phyloP scores from a whole-genome alignment of 129 eudicot species.

The Lactuca sativa region DNA sequence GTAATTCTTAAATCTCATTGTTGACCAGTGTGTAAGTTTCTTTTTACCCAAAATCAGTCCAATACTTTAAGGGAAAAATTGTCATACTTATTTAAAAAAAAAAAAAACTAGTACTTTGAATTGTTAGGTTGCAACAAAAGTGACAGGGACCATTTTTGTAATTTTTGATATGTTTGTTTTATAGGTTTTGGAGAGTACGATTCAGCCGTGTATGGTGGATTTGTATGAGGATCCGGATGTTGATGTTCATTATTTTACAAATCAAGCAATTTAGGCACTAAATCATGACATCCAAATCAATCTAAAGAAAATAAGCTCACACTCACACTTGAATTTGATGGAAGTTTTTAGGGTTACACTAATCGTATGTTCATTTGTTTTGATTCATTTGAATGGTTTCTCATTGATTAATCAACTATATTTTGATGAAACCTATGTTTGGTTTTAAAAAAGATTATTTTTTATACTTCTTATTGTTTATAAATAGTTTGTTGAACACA shows the following conservation, averaged over 20 bases:
- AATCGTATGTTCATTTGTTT: too few relatives aligned
- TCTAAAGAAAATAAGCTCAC: constrained; percentile 27
- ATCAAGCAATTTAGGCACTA: constrained; percentile 74
- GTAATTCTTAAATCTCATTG: constrained; percentile 75
- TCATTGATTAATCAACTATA: too few relatives aligned
- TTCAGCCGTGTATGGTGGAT: constrained; percentile 67
- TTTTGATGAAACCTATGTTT: too few relatives aligned
- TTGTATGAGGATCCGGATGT: constrained; percentile 84
- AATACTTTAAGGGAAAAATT: too few relatives aligned
- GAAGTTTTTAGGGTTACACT: too few relatives aligned
- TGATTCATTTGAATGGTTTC: too few relatives aligned
- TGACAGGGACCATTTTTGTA: background rate
- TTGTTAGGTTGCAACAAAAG: too few relatives aligned
- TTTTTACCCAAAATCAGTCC: background rate
- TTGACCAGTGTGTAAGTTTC: constrained; percentile 70
- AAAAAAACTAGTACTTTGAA: too few relatives aligned
- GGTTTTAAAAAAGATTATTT: too few relatives aligned
- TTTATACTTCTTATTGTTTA: too few relatives aligned
- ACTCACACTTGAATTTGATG: background rate
- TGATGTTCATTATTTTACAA: constrained; percentile 79
- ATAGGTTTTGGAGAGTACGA: constrained; percentile 71
- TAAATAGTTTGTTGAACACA: too few relatives aligned
- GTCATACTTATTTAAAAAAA: too few relatives aligned
- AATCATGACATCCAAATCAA: constrained; percentile 65
- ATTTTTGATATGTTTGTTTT: background rate